Base-by-base conservation (phyloP, 768 basidiomycete species). In the Leccinum subtestaceum region DNA sequence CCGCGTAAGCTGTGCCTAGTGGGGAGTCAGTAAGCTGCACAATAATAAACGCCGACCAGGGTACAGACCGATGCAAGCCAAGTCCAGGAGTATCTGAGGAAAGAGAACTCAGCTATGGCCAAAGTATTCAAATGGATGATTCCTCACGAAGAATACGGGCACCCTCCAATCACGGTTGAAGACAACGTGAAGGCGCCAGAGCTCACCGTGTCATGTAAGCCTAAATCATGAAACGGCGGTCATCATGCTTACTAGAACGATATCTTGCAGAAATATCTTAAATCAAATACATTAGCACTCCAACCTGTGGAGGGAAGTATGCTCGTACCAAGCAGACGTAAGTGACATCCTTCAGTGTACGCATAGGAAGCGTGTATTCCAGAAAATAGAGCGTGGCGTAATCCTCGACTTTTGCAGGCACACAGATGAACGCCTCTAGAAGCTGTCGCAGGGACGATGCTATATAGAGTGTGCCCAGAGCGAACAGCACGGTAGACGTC, bases 141-240 rank as follows among this genome's bases (percentile, higher is more conserved):
- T 57, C 13, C 67, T 50, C 55, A 69, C 68, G 15, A 67, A 64
- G 34, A 62, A 11, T 19, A 67, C 11, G 12, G 58, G 38, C 3
- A 69, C 34, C 25, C 53, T 67, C 68, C 68, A 69, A 51, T 64
- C 60, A 23, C 56, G 60, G 36, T 54, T 53, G 23, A 60, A 69
- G 34, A 69, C 68, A 31, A 67, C 21, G 45, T 69, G 67, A 23
- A 69, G 59, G 5, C 68, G 58, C 68, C 68, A 69, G 21, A 68
- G 53, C 61, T 69, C 9, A 58, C 17, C 29, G 11, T 9, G 9
- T 15, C 21, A 23, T 2, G 29, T 57, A 5, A 57, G 50, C 5
- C 8, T 6, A 12, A 21, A 11, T 25, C 8, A 43, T n/a, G 54
- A 51, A 27, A 38, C 3, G 8, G 23, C 5, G 2, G 27, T 9